Conservation (phyloP, 345 rosid genomes). For the Arabidopsis arenosa region DNA sequence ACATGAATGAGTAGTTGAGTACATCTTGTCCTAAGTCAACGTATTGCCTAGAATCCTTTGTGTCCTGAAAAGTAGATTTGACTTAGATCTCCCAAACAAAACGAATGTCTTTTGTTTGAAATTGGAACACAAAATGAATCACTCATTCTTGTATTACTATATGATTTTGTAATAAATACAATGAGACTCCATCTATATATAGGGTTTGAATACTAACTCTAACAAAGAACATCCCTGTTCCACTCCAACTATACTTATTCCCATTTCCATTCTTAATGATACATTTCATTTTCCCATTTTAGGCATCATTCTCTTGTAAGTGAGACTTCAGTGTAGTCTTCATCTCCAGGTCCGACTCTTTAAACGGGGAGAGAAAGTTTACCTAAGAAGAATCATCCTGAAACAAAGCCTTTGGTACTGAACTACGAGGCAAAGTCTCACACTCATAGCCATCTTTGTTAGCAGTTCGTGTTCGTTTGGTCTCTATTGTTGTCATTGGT, state of each 20-base stretch:
- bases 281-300: not conserved
- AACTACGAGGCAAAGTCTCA: constrained; percentile 43
- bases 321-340: constrained; percentile 11
- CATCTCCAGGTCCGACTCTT: constrained; percentile 14
- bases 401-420: constrained; percentile 79
- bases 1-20: constrained; percentile 61
- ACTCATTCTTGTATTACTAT: not conserved
- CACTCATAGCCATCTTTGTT: constrained; percentile 45
- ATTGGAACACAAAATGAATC: constrained; percentile 2
- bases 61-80: not conserved
- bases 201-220: not conserved
- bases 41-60: not conserved
- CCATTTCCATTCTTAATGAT: not conserved
- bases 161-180: constrained; percentile 14
- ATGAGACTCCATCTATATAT: not conserved
- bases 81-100: not conserved
- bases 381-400: constrained; percentile 53
- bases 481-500: constrained; percentile 60
- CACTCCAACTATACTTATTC: constrained; percentile 10
- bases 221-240: not conserved
- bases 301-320: constrained; percentile 22
- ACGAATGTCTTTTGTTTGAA: not conserved
- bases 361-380: not conserved
- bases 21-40: constrained; percentile 2
- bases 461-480: constrained; percentile 44